Evolutionary conservation across 805 yeast species (phyloP), one percentile per base, ranked within the genome.

Genomic region (Candida bentonensis): DNA sequence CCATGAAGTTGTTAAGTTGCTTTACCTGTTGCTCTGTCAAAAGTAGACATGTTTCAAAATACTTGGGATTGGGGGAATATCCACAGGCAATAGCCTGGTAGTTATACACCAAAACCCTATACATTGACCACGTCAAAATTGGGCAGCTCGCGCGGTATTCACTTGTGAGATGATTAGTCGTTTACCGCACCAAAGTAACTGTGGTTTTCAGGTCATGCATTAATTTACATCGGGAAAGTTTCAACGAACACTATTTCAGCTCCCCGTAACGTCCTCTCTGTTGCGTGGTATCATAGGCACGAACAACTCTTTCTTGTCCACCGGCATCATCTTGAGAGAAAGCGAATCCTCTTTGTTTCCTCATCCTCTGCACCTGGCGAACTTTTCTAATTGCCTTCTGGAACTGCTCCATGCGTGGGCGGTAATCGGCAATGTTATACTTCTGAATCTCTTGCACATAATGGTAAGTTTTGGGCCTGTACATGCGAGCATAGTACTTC

Each of bases 271-370:
- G 73, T 20, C 88, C 88, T 62, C 88, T 73, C 54, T 76, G 70
- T 62, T 82, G 80, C 0, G 96, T 89, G 2, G 97, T 89, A 62
- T 92, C 98, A 56, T 92, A 92, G 68, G 94, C 85, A 55, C 97
- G 74, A 42, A 92, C 81, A 48, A 92, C 75, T 57, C 79, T 79
- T 52, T 87, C 96, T 64, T 88, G 96, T 28, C 94, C 94, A 41
- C 95, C 95, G 59, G 84, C 95, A 50, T 86, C 95, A 41, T 83
- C 87, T 62, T 92, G 97, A 4, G 96, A 87, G 56, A 92, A 92
- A 1, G 99, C 99, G 69, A 85, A 92, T 3, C 99, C 99, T 64
- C 97, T 79, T 65, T 92, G 98, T 58, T 92, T 92, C 60, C 94
- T 83, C 84, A 92, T 89, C 62, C 99, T 75, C 62, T 89, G 95